Percentiles rank a stretch among this genome's conserved stretches.
phyloP scores from a whole-genome alignment of 257 asterid species.

The Lycium ferocissimum region DNA sequence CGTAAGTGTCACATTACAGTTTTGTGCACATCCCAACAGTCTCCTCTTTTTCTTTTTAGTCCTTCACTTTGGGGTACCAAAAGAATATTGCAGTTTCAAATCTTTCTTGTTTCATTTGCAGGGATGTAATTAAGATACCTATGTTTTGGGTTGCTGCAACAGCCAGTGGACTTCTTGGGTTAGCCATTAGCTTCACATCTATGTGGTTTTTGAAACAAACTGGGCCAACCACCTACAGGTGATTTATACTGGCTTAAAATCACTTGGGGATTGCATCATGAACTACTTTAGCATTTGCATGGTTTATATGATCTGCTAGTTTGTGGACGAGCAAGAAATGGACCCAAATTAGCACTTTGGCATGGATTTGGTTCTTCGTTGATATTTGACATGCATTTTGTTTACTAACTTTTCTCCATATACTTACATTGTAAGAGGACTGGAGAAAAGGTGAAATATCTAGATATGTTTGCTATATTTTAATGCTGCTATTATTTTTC shows the following conservation, averaged over 20 bases:
- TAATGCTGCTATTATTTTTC: neutral
- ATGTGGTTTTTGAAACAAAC: slow-evolving; percentile 62
- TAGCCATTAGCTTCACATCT: slow-evolving; percentile 60
- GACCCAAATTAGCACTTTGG: neutral
- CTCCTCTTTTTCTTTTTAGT: slow-evolving; percentile 11
- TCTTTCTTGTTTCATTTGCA: slow-evolving; percentile 28
- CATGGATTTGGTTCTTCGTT: neutral
- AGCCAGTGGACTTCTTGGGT: slow-evolving; percentile 59
- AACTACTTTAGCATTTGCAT: neutral
- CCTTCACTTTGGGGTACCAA: neutral
- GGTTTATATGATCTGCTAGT: neutral
- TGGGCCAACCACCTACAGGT: slow-evolving; percentile 64
- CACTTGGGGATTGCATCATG: neutral
- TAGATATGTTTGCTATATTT: neutral
- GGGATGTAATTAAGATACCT: slow-evolving; percentile 50
- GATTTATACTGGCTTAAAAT: neutral
- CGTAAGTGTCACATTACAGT: slow-evolving; percentile 35
- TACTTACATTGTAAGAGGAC: neutral
- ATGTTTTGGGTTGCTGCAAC: slow-evolving; percentile 60
- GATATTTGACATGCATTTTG: neutral
- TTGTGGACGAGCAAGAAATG: neutral
- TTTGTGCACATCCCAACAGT: neutral
- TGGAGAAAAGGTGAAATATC: neutral
- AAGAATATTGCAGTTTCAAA: neutral
- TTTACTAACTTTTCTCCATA: neutral